Evolutionary conservation across 805 yeast species (phyloP).

Genomic region (Komagataella mondaviorum): DNA sequence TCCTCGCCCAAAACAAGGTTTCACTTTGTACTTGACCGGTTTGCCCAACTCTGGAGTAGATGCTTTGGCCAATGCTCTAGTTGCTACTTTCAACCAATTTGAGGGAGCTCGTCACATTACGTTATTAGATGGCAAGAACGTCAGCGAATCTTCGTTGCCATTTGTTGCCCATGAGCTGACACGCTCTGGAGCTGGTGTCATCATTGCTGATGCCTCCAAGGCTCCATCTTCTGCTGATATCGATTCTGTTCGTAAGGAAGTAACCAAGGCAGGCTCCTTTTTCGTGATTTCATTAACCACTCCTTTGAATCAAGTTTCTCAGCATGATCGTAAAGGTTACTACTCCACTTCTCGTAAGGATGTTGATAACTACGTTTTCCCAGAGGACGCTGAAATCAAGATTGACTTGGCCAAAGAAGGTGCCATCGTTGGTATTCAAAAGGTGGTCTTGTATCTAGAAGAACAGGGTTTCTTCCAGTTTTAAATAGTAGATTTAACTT

Average conservation of each 20-base stretch:
- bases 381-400: slow-evolving; percentile 42
- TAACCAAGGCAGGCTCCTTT: slow-evolving; percentile 37
- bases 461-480: slow-evolving; percentile 70
- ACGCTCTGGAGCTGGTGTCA: slow-evolving; percentile 87
- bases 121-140: slow-evolving; percentile 25
- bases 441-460: slow-evolving; percentile 59
- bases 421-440: slow-evolving; percentile 60
- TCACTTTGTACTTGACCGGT: slow-evolving; percentile 58
- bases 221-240: slow-evolving; percentile 32
- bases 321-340: slow-evolving; percentile 36
- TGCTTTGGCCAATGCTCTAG: slow-evolving; percentile 69
- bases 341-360: slow-evolving; percentile 30
- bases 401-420: slow-evolving; percentile 40
- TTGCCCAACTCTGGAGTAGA: slow-evolving; percentile 44
- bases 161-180: slow-evolving; percentile 64
- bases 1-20: slow-evolving; percentile 83
- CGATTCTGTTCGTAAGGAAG: slow-evolving; percentile 24
- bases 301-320: slow-evolving; percentile 28
- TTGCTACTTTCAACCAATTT: slow-evolving; percentile 82
- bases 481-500: slow-evolving; percentile 9
- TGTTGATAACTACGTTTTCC: slow-evolving; percentile 32
- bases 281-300: slow-evolving; percentile 38
- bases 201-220: slow-evolving; percentile 37
- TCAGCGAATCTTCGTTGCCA: slow-evolving; percentile 28
- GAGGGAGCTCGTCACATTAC: slow-evolving; percentile 75